Evolutionary conservation across 2,329 filamentous ascomycete genomes (phyloP), one percentile per base, ranked within the genome.

Genomic region (Arthrobotrys sinensis): DNA sequence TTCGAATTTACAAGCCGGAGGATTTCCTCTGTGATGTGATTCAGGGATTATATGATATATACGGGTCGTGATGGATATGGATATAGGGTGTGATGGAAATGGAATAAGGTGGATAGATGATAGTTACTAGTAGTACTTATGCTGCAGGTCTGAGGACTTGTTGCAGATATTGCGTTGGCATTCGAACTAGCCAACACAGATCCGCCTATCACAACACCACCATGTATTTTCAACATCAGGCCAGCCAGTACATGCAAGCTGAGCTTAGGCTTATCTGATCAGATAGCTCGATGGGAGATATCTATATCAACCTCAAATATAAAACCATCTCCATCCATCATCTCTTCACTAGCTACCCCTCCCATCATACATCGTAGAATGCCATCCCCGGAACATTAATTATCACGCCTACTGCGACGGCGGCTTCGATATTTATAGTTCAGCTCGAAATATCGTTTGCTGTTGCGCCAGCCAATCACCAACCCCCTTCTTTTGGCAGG

Each of bases 1-100:
- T 53, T 83, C 83, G 73, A 82, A 72, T 43, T 81, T 82, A 14
- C 77, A 83, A 24, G 80, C 82, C 0, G 84, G 83, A 12, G 83
- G 83, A 5, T 84, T 83, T 34, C 32, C 28, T 40, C 24, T 73
- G 50, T 73, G 24, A 40, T 66, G 24, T 12, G 16, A 34, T 36
- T 12, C 14, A 53, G 4, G 19, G 21, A 32, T 7, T 11, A 0
- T 2, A 28, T 4, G 4, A 32, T 45, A 2, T 45, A 6, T n/a
- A 45, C n/a, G 11, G 7, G 28, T 34, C 50, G 16, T 16, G 43
- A 6, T 48, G 28, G 19, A 36, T 12, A 21, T 34, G 45, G 12
- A 48, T n/a, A n/a, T n/a, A 38, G 16, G 19, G 8, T 43, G 3
- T 6, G 12, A n/a, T 45, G 40, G 11, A 45, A 24, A 48, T 38